A percentile compares a stretch with the other conserved stretches of the same genome.
Conservation (phyloP, 1,284 basidiomycete genomes). For the Lentinula novae-zelandiae region DNA sequence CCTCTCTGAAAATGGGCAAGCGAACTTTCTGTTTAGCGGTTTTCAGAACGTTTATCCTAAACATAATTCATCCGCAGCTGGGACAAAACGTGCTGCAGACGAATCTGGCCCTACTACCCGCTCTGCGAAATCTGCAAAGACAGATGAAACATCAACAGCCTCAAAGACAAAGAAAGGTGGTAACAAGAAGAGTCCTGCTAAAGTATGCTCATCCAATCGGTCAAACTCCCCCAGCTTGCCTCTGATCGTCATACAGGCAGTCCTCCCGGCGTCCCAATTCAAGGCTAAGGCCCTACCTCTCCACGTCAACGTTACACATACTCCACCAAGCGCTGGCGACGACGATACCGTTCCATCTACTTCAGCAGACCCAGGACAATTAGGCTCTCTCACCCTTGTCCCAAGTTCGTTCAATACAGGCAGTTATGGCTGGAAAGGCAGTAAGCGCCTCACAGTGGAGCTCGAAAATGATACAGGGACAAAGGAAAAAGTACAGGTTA, state of each 20-base stretch:
- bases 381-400: slow-evolving; percentile 53
- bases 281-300: slow-evolving; percentile 62
- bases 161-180: slow-evolving; percentile 36
- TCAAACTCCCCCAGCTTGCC: neutral
- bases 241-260: slow-evolving; percentile 29
- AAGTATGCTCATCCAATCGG: slow-evolving; percentile 17
- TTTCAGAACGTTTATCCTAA: slow-evolving; percentile 39
- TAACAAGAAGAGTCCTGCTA: slow-evolving; percentile 36
- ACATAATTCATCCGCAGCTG: slow-evolving; percentile 21
- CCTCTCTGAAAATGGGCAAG: slow-evolving; percentile 8
- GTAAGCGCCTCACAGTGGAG: slow-evolving; percentile 62
- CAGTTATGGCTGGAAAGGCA: slow-evolving; percentile 80
- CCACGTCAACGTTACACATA: slow-evolving; percentile 66
- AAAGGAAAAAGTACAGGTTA: slow-evolving; percentile 70
- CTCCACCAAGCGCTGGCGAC: slow-evolving; percentile 41
- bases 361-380: slow-evolving; percentile 53
- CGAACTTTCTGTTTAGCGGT: neutral
- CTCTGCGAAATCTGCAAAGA: slow-evolving; percentile 47
- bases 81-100: slow-evolving; percentile 46
- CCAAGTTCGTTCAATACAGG: slow-evolving; percentile 65
- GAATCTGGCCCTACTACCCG: slow-evolving; percentile 35
- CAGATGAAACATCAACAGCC: slow-evolving; percentile 26
- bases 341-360: slow-evolving; percentile 32
- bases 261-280: slow-evolving; percentile 51
- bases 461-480: slow-evolving; percentile 48